Conservation (phyloP, 495 filamentous ascomycete genomes). For the Xylona heveae region DNA sequence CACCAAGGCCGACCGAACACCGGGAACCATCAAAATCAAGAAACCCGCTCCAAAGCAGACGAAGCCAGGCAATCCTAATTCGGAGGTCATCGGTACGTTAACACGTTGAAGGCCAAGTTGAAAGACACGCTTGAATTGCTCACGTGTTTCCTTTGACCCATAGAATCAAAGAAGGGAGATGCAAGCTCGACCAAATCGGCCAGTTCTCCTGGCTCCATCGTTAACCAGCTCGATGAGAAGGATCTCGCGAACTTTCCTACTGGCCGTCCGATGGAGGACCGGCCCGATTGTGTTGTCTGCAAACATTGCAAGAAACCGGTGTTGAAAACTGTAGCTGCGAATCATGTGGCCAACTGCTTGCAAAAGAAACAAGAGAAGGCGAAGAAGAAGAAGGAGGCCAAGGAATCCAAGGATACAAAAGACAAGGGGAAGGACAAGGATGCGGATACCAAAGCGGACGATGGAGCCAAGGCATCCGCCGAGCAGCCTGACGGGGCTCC, state of each 20-base stretch:
- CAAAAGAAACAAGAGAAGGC: slow-evolving; percentile 26
- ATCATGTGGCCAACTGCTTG: slow-evolving; percentile 19
- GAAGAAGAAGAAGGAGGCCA: slow-evolving; percentile 24
- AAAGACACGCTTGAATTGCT: not conserved
- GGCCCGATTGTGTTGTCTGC: slow-evolving; percentile 17
- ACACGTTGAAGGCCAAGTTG: no score
- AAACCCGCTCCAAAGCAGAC: not conserved
- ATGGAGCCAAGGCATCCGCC: slow-evolving; percentile 3
- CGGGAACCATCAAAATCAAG: slow-evolving; percentile 1
- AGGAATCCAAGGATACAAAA: slow-evolving; percentile 25
- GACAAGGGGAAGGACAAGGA: slow-evolving; percentile 20
- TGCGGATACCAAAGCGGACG: slow-evolving; percentile 10
- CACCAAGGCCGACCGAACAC: not conserved
- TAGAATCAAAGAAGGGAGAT: not conserved
- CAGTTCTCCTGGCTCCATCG: slow-evolving; percentile 1
- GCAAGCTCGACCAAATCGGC: not conserved
- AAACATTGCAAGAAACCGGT: slow-evolving; percentile 22
- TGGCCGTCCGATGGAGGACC: slow-evolving; percentile 12
- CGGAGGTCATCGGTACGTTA: not conserved
- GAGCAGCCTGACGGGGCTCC: slow-evolving; percentile 14
- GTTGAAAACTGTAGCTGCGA: slow-evolving; percentile 11
- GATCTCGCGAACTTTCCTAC: slow-evolving; percentile 1
- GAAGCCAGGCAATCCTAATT: not conserved
- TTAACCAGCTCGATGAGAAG: slow-evolving; percentile 2
- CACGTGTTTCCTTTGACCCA: not conserved